These are phyloP conservation scores for Dioscorea dumetorum DNA, from an alignment of 106 monocot genomes.

Conservation along the genomic window DNA sequence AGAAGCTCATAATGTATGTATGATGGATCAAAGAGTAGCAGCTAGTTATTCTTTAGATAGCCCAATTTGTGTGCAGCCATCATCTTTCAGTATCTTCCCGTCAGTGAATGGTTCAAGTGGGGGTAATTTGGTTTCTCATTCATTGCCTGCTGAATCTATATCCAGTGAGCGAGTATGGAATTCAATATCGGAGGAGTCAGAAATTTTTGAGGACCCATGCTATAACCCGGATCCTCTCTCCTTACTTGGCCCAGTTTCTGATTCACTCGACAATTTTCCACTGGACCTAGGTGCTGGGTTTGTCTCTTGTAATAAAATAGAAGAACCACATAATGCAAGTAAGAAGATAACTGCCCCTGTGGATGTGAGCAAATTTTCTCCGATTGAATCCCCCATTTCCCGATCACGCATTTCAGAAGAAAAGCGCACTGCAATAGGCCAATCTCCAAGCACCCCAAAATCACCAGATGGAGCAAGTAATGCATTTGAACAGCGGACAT, in stretches of 20 bases:
- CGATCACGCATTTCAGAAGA: conserved; percentile 35
- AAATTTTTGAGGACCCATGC: conserved; percentile 85
- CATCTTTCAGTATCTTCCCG: conserved; percentile 18
- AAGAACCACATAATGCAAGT: conserved; percentile 16
- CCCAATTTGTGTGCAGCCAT: conserved; percentile 18
- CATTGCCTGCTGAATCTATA: conserved; percentile 5
- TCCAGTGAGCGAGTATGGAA: conserved; percentile 28
- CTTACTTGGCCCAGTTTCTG: conserved; percentile 59
- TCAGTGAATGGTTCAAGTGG: conserved; percentile 6
- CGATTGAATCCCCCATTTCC: conserved; percentile 73
- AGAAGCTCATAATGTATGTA: conserved; percentile 14
- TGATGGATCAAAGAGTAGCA: conserved; percentile 21
- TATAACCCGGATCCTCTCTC: conserved; percentile 65
- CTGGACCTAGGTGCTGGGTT: conserved; percentile 49
- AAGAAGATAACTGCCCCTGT: conserved; percentile 26
- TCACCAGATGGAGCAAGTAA: conserved; percentile 23
- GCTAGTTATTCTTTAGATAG: conserved; percentile 22
- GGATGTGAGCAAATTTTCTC: conserved; percentile 58
- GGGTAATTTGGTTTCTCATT: conserved; percentile 9
- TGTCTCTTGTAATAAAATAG: conserved; percentile 19
- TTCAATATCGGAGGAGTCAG: conserved; percentile 47
- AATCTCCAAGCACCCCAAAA: conserved; percentile 14
- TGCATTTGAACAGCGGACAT: conserved; percentile 46
- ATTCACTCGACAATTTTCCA: conserved; percentile 66
- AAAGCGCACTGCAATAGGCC: conserved; percentile 18